Conservation (phyloP, 2,329 filamentous ascomycete species). For the Chaetomium globosum region DNA sequence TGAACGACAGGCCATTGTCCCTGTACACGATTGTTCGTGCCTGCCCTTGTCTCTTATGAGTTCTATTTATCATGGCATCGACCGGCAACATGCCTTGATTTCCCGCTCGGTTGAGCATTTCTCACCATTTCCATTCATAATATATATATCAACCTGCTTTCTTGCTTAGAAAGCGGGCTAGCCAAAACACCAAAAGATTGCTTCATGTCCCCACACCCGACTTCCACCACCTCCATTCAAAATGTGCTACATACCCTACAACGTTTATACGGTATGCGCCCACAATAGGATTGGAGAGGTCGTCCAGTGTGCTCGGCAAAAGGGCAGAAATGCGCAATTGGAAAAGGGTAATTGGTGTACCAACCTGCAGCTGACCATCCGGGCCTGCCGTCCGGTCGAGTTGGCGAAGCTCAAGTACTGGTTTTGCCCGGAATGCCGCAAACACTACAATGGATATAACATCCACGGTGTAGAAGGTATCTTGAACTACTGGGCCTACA, state of each 20-base stretch:
- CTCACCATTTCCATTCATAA: neutral
- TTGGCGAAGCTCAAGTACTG: conserved; percentile 14
- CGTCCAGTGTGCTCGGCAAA: conserved; percentile 8
- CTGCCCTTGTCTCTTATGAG: neutral
- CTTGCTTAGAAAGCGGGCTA: neutral
- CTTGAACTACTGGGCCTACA: conserved; percentile 31
- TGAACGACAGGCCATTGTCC: conserved; percentile 5
- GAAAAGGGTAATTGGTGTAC: neutral
- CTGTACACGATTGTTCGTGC: neutral
- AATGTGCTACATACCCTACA: conserved; percentile 23
- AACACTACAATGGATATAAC: conserved; percentile 16
- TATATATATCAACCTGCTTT: neutral
- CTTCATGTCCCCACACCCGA: neutral
- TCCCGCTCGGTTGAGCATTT: neutral
- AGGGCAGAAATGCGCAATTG: conserved; percentile 7
- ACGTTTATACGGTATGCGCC: conserved; percentile 26
- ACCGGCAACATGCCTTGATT: too few species aligned
- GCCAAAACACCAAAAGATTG: neutral
- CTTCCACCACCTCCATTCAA: neutral
- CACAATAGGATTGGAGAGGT: conserved; percentile 7
- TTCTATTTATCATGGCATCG: neutral
- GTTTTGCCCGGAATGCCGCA: conserved; percentile 26
- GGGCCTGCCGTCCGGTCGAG: conserved; percentile 7
- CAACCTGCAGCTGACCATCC: neutral
- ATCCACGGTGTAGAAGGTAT: conserved; percentile 12